A percentile compares a stretch with the other conserved stretches of the same genome.
Evolutionary conservation across 371 early-diverging fungal genomes (phyloP).

Genomic region (Smittium culicis): DNA sequence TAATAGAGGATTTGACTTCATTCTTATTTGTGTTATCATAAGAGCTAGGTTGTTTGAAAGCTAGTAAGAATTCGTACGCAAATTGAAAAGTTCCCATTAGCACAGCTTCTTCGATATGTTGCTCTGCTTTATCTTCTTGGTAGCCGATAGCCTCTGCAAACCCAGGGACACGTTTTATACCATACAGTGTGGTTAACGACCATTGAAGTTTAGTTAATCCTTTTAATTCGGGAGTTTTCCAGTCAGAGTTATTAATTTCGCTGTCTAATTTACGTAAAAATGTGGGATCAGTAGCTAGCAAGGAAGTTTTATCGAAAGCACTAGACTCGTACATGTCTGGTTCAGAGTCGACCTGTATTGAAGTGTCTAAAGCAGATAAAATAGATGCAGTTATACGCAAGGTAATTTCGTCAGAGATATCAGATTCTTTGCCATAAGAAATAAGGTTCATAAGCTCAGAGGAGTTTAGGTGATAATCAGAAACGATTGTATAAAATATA

Average conservation of each 20-base stretch:
- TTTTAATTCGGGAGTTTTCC: conserved; percentile 39
- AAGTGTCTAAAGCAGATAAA: conserved; percentile 39
- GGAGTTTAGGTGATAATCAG: conserved; percentile 35
- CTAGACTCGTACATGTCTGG: conserved; percentile 21
- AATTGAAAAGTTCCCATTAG: conserved; percentile 48
- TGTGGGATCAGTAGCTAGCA: conserved; percentile 23
- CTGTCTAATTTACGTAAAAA: conserved; percentile 23
- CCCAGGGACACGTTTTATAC: conserved; percentile 29
- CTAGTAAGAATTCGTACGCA: conserved; percentile 47
- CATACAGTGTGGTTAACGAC: conserved; percentile 40
- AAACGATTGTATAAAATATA: conserved; percentile 40
- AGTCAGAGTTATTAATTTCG: conserved; percentile 23
- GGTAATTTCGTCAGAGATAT: conserved; percentile 39
- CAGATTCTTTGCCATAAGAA: conserved; percentile 38
- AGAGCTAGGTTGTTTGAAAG: conserved; percentile 22
- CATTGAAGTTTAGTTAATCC: conserved; percentile 54
- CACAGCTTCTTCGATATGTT: conserved; percentile 42
- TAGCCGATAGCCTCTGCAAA: conserved; percentile 36
- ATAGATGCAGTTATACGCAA: conserved; percentile 39
- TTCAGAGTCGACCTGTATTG: conserved; percentile 17
- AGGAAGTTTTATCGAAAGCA: conserved; percentile 26
- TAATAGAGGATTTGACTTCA: not conserved
- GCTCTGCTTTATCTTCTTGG: conserved; percentile 41
- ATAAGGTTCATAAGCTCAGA: conserved; percentile 37
- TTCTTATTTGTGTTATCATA: not conserved